A percentile compares a stretch with the other conserved stretches of the same genome.
Evolutionary conservation across 768 basidiomycete genomes (phyloP).

Genomic region (Suillus placidus): DNA sequence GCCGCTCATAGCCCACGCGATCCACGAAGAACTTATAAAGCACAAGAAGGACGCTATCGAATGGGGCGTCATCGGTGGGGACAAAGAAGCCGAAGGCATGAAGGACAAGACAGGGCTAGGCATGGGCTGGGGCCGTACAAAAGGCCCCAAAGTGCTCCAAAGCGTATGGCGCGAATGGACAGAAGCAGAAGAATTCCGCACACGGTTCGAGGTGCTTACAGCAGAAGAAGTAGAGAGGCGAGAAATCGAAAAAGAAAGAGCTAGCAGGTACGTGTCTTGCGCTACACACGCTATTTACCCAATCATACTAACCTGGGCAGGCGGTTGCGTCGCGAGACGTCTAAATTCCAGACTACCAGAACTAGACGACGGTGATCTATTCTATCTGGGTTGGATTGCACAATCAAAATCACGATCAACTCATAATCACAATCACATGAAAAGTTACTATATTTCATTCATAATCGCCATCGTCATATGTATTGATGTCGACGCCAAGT

Average conservation of each 20-base stretch:
- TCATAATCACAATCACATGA: conserved; percentile 7
- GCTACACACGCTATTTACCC: background rate
- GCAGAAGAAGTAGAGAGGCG: conserved; percentile 91
- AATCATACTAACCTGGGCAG: conserved; percentile 33
- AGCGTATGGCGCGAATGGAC: conserved; percentile 97
- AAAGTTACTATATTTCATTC: conserved; percentile 26
- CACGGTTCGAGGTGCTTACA: conserved; percentile 82
- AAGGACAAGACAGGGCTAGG: conserved; percentile 86
- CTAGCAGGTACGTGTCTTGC: conserved; percentile 56
- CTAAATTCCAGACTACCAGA: conserved; percentile 60
- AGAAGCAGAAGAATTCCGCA: conserved; percentile 89
- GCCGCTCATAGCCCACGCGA: conserved; percentile 88
- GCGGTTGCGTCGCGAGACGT: conserved; percentile 65
- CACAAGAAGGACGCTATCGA: conserved; percentile 96
- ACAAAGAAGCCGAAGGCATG: conserved; percentile 58
- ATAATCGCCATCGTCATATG: conserved; percentile 24
- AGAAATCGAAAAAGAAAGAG: conserved; percentile 86
- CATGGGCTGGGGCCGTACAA: conserved; percentile 70
- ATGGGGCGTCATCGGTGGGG: conserved; percentile 81
- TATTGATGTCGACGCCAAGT: conserved; percentile 11
- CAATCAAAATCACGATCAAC: background rate
- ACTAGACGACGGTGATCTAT: conserved; percentile 39
- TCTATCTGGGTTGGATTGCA: background rate
- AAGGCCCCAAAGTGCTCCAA: conserved; percentile 78
- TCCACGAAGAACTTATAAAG: conserved; percentile 94